Conservation (phyloP, 495 filamentous ascomycete species). For the Ramalina intermedia region DNA sequence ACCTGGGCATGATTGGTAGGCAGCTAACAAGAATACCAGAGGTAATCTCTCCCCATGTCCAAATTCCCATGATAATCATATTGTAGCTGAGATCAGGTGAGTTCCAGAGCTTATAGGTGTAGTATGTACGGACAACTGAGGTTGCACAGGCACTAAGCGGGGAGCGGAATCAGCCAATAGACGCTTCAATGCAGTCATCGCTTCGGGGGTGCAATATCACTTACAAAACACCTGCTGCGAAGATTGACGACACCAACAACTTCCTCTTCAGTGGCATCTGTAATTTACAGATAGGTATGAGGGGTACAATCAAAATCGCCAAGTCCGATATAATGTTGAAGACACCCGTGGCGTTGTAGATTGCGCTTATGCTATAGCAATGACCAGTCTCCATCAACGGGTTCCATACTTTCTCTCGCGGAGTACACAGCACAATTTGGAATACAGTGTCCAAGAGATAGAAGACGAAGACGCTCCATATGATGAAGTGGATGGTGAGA, state of each 20-base stretch:
- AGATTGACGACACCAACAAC: not conserved
- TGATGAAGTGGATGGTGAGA: slow-evolving; percentile 1
- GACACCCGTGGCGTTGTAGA: slow-evolving; percentile 7
- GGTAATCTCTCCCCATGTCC: slow-evolving; percentile 6
- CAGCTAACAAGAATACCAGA: slow-evolving; percentile 7
- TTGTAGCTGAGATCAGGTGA: slow-evolving; percentile 7
- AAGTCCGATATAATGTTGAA: slow-evolving; percentile 13
- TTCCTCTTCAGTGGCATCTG: slow-evolving; percentile 5
- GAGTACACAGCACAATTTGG: slow-evolving; percentile 14
- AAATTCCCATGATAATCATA: slow-evolving; percentile 1
- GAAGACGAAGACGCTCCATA: slow-evolving; percentile 2
- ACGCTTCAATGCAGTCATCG: not conserved
- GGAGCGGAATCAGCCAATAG: not conserved
- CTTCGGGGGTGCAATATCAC: slow-evolving; percentile 2
- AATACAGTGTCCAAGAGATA: slow-evolving; percentile 2
- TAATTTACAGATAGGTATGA: slow-evolving; percentile 8
- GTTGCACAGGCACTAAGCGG: slow-evolving; percentile 7
- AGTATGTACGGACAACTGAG: slow-evolving; percentile 7
- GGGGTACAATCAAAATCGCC: slow-evolving; percentile 10
- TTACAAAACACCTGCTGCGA: slow-evolving; percentile 11
- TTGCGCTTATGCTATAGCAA: slow-evolving; percentile 19
- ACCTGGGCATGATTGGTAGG: slow-evolving; percentile 8
- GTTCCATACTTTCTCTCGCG: slow-evolving; percentile 25
- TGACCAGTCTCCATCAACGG: slow-evolving; percentile 18
- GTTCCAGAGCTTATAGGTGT: slow-evolving; percentile 1